These are phyloP conservation scores for Eucommia ulmoides DNA, from an alignment of 257 asterid genomes.

Conservation along the genomic window DNA sequence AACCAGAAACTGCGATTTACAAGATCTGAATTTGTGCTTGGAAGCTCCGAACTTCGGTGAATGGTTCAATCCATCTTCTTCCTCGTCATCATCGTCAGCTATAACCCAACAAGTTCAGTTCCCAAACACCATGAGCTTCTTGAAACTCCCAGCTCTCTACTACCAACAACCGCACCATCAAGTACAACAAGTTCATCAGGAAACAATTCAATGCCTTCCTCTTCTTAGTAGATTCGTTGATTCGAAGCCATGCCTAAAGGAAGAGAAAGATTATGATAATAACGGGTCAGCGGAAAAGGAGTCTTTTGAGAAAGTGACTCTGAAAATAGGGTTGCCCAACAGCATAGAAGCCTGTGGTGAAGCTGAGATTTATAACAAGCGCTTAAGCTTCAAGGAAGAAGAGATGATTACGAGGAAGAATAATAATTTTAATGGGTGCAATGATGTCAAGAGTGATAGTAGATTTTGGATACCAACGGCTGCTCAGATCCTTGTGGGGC, in stretches of 20 bases:
- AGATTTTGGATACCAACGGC: constrained; percentile 93
- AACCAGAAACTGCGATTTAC: constrained; percentile 25
- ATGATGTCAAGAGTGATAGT: constrained; percentile 23
- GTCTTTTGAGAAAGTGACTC: constrained; percentile 23
- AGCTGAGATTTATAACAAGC: constrained; percentile 9
- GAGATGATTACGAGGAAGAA: constrained; percentile 12
- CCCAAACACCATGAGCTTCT: constrained; percentile 32
- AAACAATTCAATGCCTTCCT: constrained; percentile 57
- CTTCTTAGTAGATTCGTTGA: constrained; percentile 55
- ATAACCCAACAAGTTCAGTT: constrained; percentile 11
- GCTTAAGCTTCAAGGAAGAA: constrained; percentile 19
- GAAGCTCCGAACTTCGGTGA: constrained; percentile 38
- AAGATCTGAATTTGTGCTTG: constrained; percentile 33
- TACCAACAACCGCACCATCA: constrained; percentile 19
- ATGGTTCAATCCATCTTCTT: constrained; percentile 45
- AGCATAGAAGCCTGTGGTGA: too few relatives aligned
- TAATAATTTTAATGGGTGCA: constrained; percentile 12
- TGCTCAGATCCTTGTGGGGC: constrained; percentile 88
- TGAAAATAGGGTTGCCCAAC: constrained; percentile 76
- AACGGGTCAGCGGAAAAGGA: neutral
- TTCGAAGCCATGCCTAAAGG: constrained; percentile 15
- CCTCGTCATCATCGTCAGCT: constrained; percentile 11
- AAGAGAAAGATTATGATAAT: constrained; percentile 1
- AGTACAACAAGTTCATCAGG: constrained; percentile 8
- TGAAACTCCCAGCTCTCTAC: constrained; percentile 30